These are phyloP conservation scores for Leccinum solheimii DNA, from an alignment of 1,284 basidiomycete genomes.

Conservation along the genomic window DNA sequence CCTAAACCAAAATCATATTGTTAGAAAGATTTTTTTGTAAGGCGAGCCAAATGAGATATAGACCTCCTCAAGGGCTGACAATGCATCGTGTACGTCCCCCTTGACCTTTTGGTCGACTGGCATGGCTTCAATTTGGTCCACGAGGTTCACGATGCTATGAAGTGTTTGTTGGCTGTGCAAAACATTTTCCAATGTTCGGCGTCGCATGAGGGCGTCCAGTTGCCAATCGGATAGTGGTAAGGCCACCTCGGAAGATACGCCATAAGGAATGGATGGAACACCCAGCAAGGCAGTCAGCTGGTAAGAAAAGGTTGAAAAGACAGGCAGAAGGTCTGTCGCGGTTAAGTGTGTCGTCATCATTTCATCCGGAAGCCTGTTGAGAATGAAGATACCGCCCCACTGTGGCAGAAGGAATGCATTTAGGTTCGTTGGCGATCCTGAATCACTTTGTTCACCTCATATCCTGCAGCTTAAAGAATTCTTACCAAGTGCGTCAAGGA, in stretches of 20 bases:
- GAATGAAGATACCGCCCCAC: constrained; percentile 89
- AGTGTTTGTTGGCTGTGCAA: constrained; percentile 72
- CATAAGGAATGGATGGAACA: constrained; percentile 61
- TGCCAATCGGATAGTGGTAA: constrained; percentile 68
- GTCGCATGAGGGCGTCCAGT: constrained; percentile 72
- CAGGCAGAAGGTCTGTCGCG: constrained; percentile 46
- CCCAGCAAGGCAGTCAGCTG: constrained; percentile 83
- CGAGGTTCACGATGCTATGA: constrained; percentile 77
- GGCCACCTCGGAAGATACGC: constrained; percentile 34
- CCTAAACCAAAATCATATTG: constrained; percentile 19
- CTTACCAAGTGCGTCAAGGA: constrained; percentile 62
- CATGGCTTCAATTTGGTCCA: constrained; percentile 87
- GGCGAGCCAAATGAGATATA: constrained; percentile 21
- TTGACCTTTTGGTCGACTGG: constrained; percentile 78
- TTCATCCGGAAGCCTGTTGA: constrained; percentile 55
- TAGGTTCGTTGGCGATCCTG: constrained; percentile 48
- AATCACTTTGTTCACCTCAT: constrained; percentile 8
- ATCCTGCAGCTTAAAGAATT: constrained; percentile 7
- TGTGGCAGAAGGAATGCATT: constrained; percentile 90
- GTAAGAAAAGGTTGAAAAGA: constrained; percentile 71
- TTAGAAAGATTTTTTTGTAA: constrained; percentile 7
- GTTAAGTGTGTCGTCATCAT: constrained; percentile 39
- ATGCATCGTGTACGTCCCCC: constrained; percentile 67
- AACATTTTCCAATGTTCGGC: constrained; percentile 72
- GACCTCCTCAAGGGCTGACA: constrained; percentile 73